Conservation (phyloP, 2,329 filamentous ascomycete species). For the Epicoccum nigrum region DNA sequence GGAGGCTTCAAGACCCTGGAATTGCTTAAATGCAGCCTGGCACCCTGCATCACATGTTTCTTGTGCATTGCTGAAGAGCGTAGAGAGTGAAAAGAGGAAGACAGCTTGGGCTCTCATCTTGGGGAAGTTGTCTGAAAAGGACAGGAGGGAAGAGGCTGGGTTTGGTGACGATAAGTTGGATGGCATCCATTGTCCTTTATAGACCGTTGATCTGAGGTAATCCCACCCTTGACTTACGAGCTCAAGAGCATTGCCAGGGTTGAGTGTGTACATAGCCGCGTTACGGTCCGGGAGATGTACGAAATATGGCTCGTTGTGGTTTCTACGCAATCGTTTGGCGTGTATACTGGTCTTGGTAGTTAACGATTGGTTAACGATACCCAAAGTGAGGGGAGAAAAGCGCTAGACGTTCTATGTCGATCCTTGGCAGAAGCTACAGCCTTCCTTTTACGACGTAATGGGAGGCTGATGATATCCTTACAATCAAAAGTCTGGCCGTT, state of each 20-base stretch:
- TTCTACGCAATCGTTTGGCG: background rate
- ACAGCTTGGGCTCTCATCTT: background rate
- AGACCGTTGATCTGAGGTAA: background rate
- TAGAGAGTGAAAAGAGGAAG: background rate
- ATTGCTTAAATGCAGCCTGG: background rate
- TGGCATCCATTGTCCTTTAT: background rate
- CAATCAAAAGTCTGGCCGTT: background rate
- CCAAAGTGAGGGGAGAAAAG: background rate
- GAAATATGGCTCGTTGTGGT: background rate
- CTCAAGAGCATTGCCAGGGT: background rate
- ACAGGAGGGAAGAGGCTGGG: background rate
- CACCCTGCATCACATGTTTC: background rate
- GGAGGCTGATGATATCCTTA: background rate
- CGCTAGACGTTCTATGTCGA: background rate
- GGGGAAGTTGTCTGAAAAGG: background rate
- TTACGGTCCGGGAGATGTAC: background rate
- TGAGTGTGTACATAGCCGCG: background rate
- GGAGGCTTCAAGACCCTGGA: background rate
- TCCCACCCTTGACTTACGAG: background rate
- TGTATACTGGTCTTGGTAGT: background rate
- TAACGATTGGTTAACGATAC: background rate
- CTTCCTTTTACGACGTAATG: too few species aligned
- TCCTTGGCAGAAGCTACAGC: background rate
- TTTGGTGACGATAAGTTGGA: background rate
- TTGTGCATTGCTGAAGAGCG: background rate